A percentile compares a stretch with the other conserved stretches of the same genome.
Evolutionary conservation across 495 filamentous ascomycete genomes (phyloP).

Genomic region (Chlorociboria aeruginascens): DNA sequence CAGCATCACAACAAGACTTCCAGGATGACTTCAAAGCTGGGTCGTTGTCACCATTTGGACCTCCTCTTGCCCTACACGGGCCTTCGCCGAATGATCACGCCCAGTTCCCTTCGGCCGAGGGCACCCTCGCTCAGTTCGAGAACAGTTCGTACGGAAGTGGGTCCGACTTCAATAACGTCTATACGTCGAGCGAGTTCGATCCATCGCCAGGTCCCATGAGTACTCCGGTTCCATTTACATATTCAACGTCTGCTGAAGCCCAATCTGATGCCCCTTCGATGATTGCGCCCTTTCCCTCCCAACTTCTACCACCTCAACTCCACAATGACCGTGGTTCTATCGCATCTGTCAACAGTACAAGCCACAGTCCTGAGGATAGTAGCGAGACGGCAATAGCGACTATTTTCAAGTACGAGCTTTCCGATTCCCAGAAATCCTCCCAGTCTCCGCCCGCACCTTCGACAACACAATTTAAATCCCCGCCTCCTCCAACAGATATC

Average conservation of each 20-base stretch:
- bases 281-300: conserved; percentile 11
- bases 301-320: conserved; percentile 4
- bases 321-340: conserved; percentile 3
- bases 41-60: conserved; percentile 1
- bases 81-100: conserved; percentile 11
- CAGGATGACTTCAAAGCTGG: conserved; percentile 4
- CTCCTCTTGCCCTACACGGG: background rate
- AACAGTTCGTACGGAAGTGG: conserved; percentile 1
- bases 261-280: background rate
- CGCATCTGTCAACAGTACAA: background rate
- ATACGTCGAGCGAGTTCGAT: conserved; percentile 5
- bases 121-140: conserved; percentile 5
- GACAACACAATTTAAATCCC: conserved; percentile 16
- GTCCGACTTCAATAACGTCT: conserved; percentile 1
- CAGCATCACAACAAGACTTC: conserved; percentile 10
- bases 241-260: background rate
- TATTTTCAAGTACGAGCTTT: conserved; percentile 12
- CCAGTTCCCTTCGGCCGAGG: conserved; percentile 12
- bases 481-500: conserved; percentile 17
- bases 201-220: background rate
- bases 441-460: conserved; percentile 11
- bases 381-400: background rate
- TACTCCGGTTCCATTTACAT: too few relatives aligned
- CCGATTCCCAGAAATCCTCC: conserved; percentile 10
- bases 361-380: conserved; percentile 13